phyloP scores from a whole-genome alignment of 2,329 filamentous ascomycete species.

The Thielaviopsis euricoi region DNA sequence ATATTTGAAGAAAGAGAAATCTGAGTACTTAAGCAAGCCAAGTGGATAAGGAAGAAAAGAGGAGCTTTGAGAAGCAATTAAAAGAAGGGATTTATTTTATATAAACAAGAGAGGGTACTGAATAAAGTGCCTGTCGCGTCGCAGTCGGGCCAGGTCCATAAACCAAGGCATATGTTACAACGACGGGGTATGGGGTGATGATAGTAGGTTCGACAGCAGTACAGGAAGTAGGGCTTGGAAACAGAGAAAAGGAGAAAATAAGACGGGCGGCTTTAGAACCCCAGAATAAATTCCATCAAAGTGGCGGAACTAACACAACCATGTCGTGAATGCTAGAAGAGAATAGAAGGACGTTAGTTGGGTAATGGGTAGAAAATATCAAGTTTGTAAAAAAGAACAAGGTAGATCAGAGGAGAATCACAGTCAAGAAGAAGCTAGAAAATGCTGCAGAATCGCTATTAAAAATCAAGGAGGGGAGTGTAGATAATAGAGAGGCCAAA shows the following conservation, averaged over 20 bases:
- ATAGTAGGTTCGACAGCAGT: no score
- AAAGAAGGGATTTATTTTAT: background rate
- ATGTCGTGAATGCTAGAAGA: background rate
- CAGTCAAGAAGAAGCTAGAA: background rate
- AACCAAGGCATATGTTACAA: background rate
- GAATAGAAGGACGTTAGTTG: no score
- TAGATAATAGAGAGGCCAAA: background rate
- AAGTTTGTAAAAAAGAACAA: background rate
- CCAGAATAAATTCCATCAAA: background rate
- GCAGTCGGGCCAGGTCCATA: background rate
- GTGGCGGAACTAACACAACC: no score
- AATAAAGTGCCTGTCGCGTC: background rate
- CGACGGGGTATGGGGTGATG: no score
- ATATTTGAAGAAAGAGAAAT: background rate
- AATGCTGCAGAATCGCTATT: background rate
- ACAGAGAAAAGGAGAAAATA: background rate
- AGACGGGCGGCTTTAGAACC: no score
- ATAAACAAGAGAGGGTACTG: background rate
- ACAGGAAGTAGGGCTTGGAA: background rate
- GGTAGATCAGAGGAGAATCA: background rate
- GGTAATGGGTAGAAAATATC: background rate
- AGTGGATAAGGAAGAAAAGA: background rate
- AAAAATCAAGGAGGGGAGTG: slow-evolving; percentile 3
- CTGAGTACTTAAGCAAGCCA: background rate
- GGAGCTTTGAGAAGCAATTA: background rate